Conservation (phyloP, 148 eudicot species). For the Diospyros lotus region DNA sequence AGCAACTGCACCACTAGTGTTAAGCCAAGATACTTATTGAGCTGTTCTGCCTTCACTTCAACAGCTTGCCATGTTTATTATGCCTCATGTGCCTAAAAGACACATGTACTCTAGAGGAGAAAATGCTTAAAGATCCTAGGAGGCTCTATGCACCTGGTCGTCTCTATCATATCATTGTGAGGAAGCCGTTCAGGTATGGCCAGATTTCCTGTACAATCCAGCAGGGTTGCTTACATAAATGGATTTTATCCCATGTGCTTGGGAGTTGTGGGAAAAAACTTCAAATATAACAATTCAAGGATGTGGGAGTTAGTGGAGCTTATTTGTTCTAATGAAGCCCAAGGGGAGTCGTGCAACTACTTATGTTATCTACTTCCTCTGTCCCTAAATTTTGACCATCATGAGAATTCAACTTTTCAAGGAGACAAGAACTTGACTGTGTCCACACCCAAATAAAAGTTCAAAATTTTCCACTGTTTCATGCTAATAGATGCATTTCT, state of each 20-base stretch:
- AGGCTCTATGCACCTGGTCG: slow-evolving; percentile 97
- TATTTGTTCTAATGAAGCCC: neutral
- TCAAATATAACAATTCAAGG: no score
- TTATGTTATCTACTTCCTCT: neutral
- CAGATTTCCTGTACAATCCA: neutral
- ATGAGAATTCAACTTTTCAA: neutral
- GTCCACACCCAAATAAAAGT: neutral
- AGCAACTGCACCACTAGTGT: slow-evolving; percentile 2
- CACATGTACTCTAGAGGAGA: slow-evolving; percentile 79
- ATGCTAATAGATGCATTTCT: no score
- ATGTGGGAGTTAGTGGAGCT: no score
- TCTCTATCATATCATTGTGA: slow-evolving; percentile 91
- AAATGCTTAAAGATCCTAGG: slow-evolving; percentile 80
- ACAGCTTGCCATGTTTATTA: slow-evolving; percentile 92
- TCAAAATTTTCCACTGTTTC: neutral
- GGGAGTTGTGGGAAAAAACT: no score
- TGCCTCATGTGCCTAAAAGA: slow-evolving; percentile 91
- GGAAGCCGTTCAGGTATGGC: slow-evolving; percentile 77
- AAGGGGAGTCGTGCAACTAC: neutral
- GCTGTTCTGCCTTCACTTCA: slow-evolving; percentile 11
- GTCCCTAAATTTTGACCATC: neutral
- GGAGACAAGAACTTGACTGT: neutral
- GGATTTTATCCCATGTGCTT: neutral
- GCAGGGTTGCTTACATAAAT: neutral
- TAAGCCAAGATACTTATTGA: slow-evolving; percentile 4